A percentile compares a stretch with the other conserved stretches of the same genome.
Evolutionary conservation across 164 flowering plant genomes (phyloP).

Genomic region (Dillenia suffruticosa): DNA sequence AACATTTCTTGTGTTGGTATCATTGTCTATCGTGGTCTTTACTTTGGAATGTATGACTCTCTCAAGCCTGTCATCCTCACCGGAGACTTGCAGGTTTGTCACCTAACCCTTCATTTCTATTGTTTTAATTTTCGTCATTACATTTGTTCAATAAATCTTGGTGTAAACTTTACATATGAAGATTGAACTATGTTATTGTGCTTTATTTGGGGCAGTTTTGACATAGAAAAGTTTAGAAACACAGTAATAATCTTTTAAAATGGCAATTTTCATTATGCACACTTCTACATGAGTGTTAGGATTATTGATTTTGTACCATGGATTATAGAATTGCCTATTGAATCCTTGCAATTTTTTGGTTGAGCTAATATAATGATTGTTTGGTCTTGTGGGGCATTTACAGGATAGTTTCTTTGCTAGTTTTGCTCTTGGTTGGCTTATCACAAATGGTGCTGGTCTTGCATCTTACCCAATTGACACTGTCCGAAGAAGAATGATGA

Average conservation of each 20-base stretch:
- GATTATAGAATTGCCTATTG: no score
- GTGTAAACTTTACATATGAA: no score
- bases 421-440: slow-evolving; percentile 64
- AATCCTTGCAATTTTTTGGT: no score
- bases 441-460: slow-evolving; percentile 69
- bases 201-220: no score
- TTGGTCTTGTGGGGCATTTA: background rate
- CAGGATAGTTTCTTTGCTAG: slow-evolving; percentile 79
- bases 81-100: slow-evolving; percentile 59
- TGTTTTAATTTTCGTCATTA: background rate
- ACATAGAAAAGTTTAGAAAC: no score
- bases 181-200: no score
- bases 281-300: background rate
- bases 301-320: background rate
- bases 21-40: slow-evolving; percentile 77
- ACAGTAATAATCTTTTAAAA: no score
- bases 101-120: background rate
- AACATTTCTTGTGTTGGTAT: slow-evolving; percentile 81
- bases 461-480: slow-evolving; percentile 74
- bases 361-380: no score
- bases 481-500: slow-evolving; percentile 76
- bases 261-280: background rate
- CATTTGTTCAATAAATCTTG: background rate
- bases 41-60: slow-evolving; percentile 87
- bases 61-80: slow-evolving; percentile 70